Evolutionary conservation across 208 protist species (phyloP).

Genomic region (Angomonas deanei): DNA sequence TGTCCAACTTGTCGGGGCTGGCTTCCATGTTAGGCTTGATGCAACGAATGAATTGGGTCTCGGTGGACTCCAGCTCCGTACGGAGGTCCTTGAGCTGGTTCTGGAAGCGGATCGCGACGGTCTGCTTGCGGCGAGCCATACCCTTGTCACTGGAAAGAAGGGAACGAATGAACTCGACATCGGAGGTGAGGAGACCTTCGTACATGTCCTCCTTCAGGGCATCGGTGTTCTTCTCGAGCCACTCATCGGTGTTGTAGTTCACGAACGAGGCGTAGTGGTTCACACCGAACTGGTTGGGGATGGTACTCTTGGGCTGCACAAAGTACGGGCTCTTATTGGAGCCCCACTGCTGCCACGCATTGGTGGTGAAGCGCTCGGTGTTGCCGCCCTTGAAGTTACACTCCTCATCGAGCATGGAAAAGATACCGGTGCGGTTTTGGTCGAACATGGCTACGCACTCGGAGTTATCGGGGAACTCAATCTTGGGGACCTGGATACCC

Average conservation of each 20-base stretch:
- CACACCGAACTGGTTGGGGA: constrained; percentile 84
- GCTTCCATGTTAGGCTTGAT: constrained; percentile 90
- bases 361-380: constrained; percentile 62
- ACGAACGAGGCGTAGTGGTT: constrained; percentile 90
- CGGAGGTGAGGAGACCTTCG: constrained; percentile 35
- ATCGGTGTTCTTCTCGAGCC: constrained; percentile 92
- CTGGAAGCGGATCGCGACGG: constrained; percentile 80
- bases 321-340: constrained; percentile 57
- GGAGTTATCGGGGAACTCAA: constrained; percentile 85
- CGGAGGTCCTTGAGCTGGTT: constrained; percentile 69
- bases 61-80: constrained; percentile 71
- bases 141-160: constrained; percentile 46
- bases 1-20: constrained; percentile 56
- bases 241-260: constrained; percentile 80
- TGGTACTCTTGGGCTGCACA: constrained; percentile 77
- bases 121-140: constrained; percentile 54
- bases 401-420: constrained; percentile 89
- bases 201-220: constrained; percentile 81
- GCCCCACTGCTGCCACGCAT: constrained; percentile 61
- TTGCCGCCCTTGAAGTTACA: constrained; percentile 78
- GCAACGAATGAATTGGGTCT: constrained; percentile 93
- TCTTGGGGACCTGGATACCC: constrained; percentile 71
- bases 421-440: constrained; percentile 66
- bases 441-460: constrained; percentile 87
- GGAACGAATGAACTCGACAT: constrained; percentile 49